These are phyloP conservation scores for Pleurotus giganteus DNA, from an alignment of 768 basidiomycete species.

Conservation along the genomic window DNA sequence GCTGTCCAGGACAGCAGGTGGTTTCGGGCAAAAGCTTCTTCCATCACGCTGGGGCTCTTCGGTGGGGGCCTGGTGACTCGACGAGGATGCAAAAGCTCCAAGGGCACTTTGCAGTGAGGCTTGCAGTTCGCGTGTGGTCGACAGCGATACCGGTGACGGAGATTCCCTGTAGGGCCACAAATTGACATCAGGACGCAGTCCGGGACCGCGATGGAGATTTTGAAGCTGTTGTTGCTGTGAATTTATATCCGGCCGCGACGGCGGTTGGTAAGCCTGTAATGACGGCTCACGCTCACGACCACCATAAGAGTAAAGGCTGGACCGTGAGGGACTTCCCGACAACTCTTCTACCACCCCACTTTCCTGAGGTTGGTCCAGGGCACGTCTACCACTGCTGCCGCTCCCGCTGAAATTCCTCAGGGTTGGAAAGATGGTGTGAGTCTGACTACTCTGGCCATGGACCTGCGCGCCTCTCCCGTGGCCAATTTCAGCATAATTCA, in stretches of 20 bases:
- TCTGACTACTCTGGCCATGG: constrained; percentile 12
- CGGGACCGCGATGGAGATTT: constrained; percentile 1
- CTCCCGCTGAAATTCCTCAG: constrained; percentile 16
- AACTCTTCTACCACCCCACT: not conserved
- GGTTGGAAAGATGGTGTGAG: constrained; percentile 13
- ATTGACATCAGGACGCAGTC: constrained; percentile 3
- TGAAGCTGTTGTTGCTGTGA: constrained; percentile 1
- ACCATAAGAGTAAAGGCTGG: not conserved
- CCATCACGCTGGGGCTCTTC: not conserved
- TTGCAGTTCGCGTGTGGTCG: constrained; percentile 37
- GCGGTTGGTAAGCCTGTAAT: constrained; percentile 5
- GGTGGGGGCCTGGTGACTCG: not conserved
- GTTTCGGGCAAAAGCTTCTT: not conserved
- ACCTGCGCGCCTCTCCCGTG: constrained; percentile 57
- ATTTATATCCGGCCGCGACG: not conserved
- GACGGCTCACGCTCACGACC: constrained; percentile 10
- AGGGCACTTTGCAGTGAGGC: constrained; percentile 32
- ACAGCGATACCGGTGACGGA: constrained; percentile 29
- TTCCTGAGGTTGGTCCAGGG: not conserved
- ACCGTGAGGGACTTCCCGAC: not conserved
- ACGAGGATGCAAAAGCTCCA: constrained; percentile 14
- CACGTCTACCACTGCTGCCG: constrained; percentile 10
- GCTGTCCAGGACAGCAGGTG: not conserved
- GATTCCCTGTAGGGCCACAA: constrained; percentile 45
- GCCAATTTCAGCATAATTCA: constrained; percentile 74